Percentiles rank a stretch among this genome's conserved stretches.
Conservation (phyloP, 2,329 filamentous ascomycete species). For the Trichoderma brevicompactum region DNA sequence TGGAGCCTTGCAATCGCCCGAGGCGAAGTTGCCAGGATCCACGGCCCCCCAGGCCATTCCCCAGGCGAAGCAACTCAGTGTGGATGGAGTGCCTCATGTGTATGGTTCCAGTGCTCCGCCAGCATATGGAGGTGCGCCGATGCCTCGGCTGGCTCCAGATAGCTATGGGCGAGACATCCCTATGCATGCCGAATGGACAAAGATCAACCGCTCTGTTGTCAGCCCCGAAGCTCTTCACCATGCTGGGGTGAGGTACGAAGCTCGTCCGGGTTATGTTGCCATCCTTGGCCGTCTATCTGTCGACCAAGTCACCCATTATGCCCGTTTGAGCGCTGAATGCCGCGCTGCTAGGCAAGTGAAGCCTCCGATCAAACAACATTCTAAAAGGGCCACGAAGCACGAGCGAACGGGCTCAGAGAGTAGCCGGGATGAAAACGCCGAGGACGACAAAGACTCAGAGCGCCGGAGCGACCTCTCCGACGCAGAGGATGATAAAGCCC, state of each 20-base stretch:
- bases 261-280: constrained; percentile 62
- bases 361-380: constrained; percentile 27
- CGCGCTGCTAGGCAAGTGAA: constrained; percentile 46
- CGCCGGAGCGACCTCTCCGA: constrained; percentile 42
- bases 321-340: constrained; percentile 53
- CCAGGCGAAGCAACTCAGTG: constrained; percentile 41
- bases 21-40: constrained; percentile 42
- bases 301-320: constrained; percentile 57
- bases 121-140: constrained; percentile 42
- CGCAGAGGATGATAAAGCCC: constrained; percentile 41
- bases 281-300: constrained; percentile 59
- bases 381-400: constrained; percentile 15
- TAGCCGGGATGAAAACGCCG: constrained; percentile 41
- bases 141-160: constrained; percentile 57
- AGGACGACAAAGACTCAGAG: constrained; percentile 39
- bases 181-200: constrained; percentile 62
- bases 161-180: constrained; percentile 60
- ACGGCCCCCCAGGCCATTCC: constrained; percentile 47
- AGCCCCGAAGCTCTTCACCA: constrained; percentile 59
- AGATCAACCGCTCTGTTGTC: constrained; percentile 56
- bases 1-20: constrained; percentile 33
- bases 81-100: constrained; percentile 32
- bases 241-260: constrained; percentile 62
- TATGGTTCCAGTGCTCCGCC: constrained; percentile 35
- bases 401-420: constrained; percentile 42